A percentile compares a stretch with the other conserved stretches of the same genome.
Evolutionary conservation across 768 basidiomycete genomes (phyloP).

Genomic region (Psilocybe cubensis): DNA sequence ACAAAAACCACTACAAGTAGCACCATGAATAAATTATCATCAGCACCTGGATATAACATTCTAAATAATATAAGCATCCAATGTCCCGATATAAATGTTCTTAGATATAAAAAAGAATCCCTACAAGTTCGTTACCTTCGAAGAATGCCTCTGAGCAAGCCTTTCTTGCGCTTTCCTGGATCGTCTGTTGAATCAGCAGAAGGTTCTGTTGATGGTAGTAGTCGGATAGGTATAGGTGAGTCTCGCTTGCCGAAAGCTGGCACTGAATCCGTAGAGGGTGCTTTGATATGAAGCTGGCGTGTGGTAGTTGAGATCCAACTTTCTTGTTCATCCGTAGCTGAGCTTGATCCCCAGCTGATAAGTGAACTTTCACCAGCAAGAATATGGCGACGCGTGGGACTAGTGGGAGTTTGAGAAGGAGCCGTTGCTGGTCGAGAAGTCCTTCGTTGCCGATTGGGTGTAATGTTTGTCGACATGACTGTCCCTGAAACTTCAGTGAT

Average conservation of each 20-base stretch:
- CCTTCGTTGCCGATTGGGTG: slow-evolving; percentile 23
- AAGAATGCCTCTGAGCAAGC: slow-evolving; percentile 47
- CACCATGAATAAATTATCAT: slow-evolving; percentile 27
- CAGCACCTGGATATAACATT: slow-evolving; percentile 24
- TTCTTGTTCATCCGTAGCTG: slow-evolving; percentile 19
- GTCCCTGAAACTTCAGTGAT: slow-evolving; percentile 16
- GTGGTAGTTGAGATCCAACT: slow-evolving; percentile 11
- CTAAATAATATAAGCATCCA: slow-evolving; percentile 11
- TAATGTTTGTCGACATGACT: slow-evolving; percentile 17
- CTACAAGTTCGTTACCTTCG: slow-evolving; percentile 31
- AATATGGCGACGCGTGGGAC: slow-evolving; percentile 21
- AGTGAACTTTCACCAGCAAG: slow-evolving; percentile 23
- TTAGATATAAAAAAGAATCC: slow-evolving; percentile 5
- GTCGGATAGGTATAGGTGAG: slow-evolving; percentile 16
- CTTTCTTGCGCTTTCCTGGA: slow-evolving; percentile 42
- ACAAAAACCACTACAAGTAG: slow-evolving; percentile 45
- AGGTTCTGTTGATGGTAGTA: slow-evolving; percentile 22
- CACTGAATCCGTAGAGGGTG: slow-evolving; percentile 60
- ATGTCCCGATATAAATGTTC: slow-evolving; percentile 14
- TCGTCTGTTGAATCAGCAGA: slow-evolving; percentile 39
- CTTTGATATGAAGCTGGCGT: slow-evolving; percentile 46
- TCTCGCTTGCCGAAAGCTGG: slow-evolving; percentile 33
- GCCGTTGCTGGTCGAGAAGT: slow-evolving; percentile 52
- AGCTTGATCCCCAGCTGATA: slow-evolving; percentile 6
- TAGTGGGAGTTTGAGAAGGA: slow-evolving; percentile 17